Evolutionary conservation across 164 flowering plant species (phyloP), one percentile per base, ranked within the genome.

Genomic region (Vitis amurensis): DNA sequence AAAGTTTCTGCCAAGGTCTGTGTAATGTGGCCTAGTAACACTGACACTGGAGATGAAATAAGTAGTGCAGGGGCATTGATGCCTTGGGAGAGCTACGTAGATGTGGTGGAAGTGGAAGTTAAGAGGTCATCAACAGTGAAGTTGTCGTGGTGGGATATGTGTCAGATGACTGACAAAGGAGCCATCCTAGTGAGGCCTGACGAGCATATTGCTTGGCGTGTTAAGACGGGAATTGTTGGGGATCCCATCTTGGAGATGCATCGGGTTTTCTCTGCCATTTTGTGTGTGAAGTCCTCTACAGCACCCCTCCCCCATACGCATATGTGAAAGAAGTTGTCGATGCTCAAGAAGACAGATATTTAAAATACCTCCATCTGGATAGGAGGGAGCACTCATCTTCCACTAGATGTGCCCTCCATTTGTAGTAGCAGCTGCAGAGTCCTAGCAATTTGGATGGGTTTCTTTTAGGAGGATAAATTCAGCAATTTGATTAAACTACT

Each of bases 171-270:
- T 0, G 78, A 88, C 29, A 73, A 67, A 73, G 97, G 98, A 69
- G 98, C 97, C 63, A 84, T 96, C 68, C 74, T 95, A 60, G 97
- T 93, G n/a, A 76, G 99, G 68, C 99, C 98, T 3, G 99, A 95
- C 48, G 94, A 93, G 55, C 99, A 91, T 66, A 85, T 95, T 79
- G 94, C 93, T 19, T 95, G 99, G 99, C 83, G 88, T 29, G 61
- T 68, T 7, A 87, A 79, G 68, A 72, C 81, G 0, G 80, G 73
- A 55, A 72, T 85, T 48, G 31, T 47, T 14, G 77, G 76, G n/a
- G 83, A 92, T 83, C 84, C 82, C 53, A 12, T 57, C 50, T 14
- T 53, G 17, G 86, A 77, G 74, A 80, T 94, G 89, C 71, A 71
- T 55, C 79, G 55, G 64, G 91, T 85, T 47, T 85, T 94, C 63